Evolutionary conservation across 2,329 filamentous ascomycete species (phyloP), one percentile per base, ranked within the genome.

Genomic region (Coleophoma crateriformis): DNA sequence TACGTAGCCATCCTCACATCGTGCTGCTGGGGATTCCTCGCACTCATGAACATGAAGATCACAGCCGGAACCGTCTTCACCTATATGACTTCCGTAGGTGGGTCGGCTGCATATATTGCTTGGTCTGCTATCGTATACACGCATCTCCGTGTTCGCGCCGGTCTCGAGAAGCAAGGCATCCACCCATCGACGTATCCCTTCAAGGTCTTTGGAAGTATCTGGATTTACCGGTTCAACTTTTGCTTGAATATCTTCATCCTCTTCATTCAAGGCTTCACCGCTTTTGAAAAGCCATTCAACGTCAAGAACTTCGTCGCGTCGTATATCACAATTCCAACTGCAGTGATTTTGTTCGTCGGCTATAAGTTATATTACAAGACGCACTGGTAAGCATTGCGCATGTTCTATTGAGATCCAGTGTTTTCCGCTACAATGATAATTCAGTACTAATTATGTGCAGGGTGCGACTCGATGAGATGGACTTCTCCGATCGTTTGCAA

Each of bases 1-100:
- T 75, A 55, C 67, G 67, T n/a, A 73, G 74, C 0, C 64, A 52
- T 79, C 15, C 56, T 77, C 3, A 66, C 76, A 48, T 73, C 76
- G 1, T 76, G 76, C 49, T 54, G 73, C 3, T 71, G 77, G 46
- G 76, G 73, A 7, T 62, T 67, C 2, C 58, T 75, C 5, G 64
- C 66, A 0, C 66, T 73, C 64, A 71, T 74, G 68, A 73, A 73
- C 43, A 49, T 71, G 38, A 68, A 64, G 27, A 70, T 69, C 0
- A 68, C 68, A 14, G 71, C 68, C 2, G 67, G 67, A 11, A 64
- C 68, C 49, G 69, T 69, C 0, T 74, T 72, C 53, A 56, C 58
- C 3, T 72, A 72, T 54, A 68, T 74, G 37, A 67, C 73, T 50
- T 72, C 71, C 45, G 59, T 72, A 7, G 64, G 61, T 34, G 72